Conservation (phyloP, 768 basidiomycete genomes). For the Boletus barrowsii region DNA sequence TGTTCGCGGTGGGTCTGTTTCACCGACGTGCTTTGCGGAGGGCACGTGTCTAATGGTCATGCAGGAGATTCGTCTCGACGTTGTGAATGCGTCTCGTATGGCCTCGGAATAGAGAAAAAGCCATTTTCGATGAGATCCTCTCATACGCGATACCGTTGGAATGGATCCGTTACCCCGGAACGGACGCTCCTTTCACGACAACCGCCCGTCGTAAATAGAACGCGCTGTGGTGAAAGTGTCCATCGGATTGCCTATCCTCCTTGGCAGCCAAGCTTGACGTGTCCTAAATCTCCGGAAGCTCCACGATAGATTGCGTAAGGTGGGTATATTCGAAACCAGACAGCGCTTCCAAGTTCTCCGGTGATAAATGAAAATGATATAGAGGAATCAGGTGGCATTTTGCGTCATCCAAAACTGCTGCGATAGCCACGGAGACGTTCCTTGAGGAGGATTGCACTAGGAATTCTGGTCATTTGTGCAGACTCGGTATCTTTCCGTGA, state of each 20-base stretch:
- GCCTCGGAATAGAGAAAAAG: background rate
- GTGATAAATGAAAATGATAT: conserved; percentile 27
- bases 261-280: background rate
- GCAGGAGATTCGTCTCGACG: background rate
- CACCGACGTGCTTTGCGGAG: background rate
- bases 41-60: conserved; percentile 6
- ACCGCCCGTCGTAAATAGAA: conserved; percentile 7
- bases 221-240: background rate
- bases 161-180: conserved; percentile 3
- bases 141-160: background rate
- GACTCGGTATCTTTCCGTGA: conserved; percentile 10
- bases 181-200: background rate
- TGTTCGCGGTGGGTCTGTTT: conserved; percentile 4
- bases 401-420: conserved; percentile 14
- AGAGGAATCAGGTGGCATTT: conserved; percentile 8
- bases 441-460: conserved; percentile 24
- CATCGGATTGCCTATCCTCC: conserved; percentile 12
- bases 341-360: conserved; percentile 9
- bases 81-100: conserved; percentile 1
- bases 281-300: conserved; percentile 4
- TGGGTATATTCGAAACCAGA: conserved; percentile 21
- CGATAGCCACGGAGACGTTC: conserved; percentile 21
- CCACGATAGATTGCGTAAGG: conserved; percentile 18
- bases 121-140: conserved; percentile 11
- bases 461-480: conserved; percentile 10